Evolutionary conservation across 495 filamentous ascomycete genomes (phyloP).

Genomic region (Penicillium alfredii): DNA sequence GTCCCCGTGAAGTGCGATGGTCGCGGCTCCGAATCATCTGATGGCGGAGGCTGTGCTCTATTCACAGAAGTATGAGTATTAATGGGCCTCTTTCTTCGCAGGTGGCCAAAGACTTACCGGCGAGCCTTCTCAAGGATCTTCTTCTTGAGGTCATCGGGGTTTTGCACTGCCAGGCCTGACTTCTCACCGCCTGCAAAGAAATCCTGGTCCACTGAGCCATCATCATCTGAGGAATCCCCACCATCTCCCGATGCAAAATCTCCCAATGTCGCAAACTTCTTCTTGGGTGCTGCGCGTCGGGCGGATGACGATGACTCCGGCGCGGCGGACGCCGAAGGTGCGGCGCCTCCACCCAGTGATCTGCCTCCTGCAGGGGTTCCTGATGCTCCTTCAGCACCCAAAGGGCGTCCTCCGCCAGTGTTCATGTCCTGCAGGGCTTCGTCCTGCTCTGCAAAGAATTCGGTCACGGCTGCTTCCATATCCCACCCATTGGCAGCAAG

Average conservation of each 20-base stretch:
- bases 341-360: constrained; percentile 30
- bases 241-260: constrained; percentile 42
- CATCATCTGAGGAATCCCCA: constrained; percentile 57
- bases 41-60: constrained; percentile 55
- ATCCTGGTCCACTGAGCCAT: constrained; percentile 62
- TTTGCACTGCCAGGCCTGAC: constrained; percentile 90
- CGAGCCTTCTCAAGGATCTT: constrained; percentile 80
- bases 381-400: constrained; percentile 23
- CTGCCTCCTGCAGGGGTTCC: constrained; percentile 17
- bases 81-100: too few relatives aligned
- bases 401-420: constrained; percentile 25
- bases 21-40: constrained; percentile 49
- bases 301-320: constrained; percentile 27
- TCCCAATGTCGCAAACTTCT: constrained; percentile 53
- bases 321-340: constrained; percentile 25
- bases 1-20: constrained; percentile 67
- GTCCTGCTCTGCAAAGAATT: constrained; percentile 67
- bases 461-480: constrained; percentile 56
- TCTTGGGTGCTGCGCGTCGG: constrained; percentile 33
- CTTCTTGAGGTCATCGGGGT: constrained; percentile 67
- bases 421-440: constrained; percentile 42
- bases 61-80: neutral
- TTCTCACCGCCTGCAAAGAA: constrained; percentile 96
- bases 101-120: constrained; percentile 55
- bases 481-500: constrained; percentile 66